Conservation (phyloP, 2,329 filamentous ascomycete species). For the Sclerotinia borealis region DNA sequence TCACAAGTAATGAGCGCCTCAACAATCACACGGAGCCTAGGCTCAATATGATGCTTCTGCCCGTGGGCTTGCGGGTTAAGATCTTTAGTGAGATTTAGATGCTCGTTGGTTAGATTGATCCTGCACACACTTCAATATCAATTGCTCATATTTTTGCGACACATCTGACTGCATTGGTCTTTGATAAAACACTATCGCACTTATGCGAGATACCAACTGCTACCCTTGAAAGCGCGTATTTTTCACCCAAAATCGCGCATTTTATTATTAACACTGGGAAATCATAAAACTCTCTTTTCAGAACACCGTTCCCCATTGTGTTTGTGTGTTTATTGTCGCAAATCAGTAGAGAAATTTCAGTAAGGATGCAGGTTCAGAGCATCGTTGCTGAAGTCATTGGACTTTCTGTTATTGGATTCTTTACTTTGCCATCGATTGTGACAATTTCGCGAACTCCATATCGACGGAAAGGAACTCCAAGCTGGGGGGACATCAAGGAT, state of each 20-base stretch:
- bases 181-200: conserved; percentile 8
- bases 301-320: not conserved
- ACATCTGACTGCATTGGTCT: conserved; percentile 1
- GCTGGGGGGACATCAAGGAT: conserved; percentile 59
- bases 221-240: conserved; percentile 4
- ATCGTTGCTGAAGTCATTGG: conserved; percentile 11
- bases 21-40: not conserved
- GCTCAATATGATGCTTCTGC: not conserved
- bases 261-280: not conserved
- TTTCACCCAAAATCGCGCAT: not conserved
- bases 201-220: conserved; percentile 1
- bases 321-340: not conserved
- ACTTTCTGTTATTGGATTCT: conserved; percentile 1
- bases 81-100: not conserved
- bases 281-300: conserved; percentile 1
- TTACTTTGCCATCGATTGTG: conserved; percentile 6
- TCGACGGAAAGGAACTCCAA: not conserved
- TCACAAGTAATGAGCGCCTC: not conserved
- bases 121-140: not conserved
- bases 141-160: not conserved
- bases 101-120: not conserved
- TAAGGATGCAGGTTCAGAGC: not conserved
- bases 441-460: not conserved
- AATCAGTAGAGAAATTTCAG: not conserved
- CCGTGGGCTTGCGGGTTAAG: not conserved